phyloP scores from a whole-genome alignment of 2,329 filamentous ascomycete species.

The Cordyceps cateniannulata region DNA sequence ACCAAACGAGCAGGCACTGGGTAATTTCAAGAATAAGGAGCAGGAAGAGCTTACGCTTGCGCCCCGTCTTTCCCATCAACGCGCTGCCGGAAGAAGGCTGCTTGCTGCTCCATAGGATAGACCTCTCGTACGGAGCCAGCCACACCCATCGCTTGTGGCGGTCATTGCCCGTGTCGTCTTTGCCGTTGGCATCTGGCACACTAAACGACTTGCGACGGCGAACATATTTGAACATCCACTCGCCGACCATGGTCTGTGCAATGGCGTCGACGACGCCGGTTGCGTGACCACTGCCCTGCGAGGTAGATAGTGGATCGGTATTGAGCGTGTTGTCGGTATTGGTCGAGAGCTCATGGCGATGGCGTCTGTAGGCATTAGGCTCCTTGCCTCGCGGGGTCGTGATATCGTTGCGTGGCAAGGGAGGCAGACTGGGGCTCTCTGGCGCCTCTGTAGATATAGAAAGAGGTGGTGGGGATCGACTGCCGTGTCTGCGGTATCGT shows the following conservation, averaged over 20 bases:
- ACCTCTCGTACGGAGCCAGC: conserved; percentile 92
- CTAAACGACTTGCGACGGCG: conserved; percentile 86
- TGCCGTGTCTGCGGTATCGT: conserved; percentile 43
- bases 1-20: conserved; percentile 12
- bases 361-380: conserved; percentile 36
- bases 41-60: conserved; percentile 67
- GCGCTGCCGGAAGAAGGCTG: conserved; percentile 85
- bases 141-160: conserved; percentile 98
- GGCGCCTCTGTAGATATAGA: conserved; percentile 61
- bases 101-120: conserved; percentile 97
- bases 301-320: conserved; percentile 37
- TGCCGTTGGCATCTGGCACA: conserved; percentile 58
- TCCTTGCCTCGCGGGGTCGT: conserved; percentile 50
- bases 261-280: conserved; percentile 91
- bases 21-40: conserved; percentile 16
- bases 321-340: conserved; percentile 48
- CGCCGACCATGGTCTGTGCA: conserved; percentile 95
- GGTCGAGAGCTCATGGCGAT: conserved; percentile 54
- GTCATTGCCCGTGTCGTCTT: conserved; percentile 65
- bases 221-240: conserved; percentile 94
- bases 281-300: conserved; percentile 54
- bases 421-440: conserved; percentile 66
- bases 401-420: conserved; percentile 66
- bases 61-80: conserved; percentile 86
- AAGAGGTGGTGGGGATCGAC: conserved; percentile 58